Conservation (phyloP, 495 filamentous ascomycete species). For the Letharia lupina region DNA sequence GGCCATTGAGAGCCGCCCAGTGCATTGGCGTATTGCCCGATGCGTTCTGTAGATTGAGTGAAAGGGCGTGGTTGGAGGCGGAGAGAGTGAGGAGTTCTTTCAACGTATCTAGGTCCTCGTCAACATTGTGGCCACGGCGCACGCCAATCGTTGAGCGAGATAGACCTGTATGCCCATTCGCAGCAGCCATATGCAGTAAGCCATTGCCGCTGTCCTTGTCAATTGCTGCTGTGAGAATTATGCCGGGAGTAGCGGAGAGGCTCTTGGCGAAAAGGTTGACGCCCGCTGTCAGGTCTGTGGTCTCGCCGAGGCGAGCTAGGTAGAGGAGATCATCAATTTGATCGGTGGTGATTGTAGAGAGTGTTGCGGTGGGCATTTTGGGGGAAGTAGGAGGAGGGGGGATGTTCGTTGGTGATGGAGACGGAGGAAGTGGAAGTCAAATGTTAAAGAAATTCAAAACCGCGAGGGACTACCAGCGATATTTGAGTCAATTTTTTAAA, state of each 20-base stretch:
- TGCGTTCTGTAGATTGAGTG: constrained; percentile 56
- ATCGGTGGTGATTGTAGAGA: constrained; percentile 53
- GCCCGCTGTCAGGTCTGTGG: constrained; percentile 54
- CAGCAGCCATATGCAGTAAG: constrained; percentile 78
- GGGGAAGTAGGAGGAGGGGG: not conserved
- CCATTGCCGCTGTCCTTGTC: constrained; percentile 65
- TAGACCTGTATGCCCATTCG: constrained; percentile 73
- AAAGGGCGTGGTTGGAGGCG: constrained; percentile 23
- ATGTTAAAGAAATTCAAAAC: not conserved
- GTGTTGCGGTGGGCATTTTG: constrained; percentile 31
- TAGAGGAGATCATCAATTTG: constrained; percentile 85
- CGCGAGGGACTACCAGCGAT: too few species aligned
- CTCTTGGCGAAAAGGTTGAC: constrained; percentile 49
- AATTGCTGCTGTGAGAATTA: constrained; percentile 55
- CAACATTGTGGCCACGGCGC: constrained; percentile 9
- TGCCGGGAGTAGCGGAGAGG: constrained; percentile 41
- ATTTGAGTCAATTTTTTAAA: not conserved
- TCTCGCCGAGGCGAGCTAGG: constrained; percentile 66
- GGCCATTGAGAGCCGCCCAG: constrained; percentile 86
- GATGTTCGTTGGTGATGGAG: not conserved
- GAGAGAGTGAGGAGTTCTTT: constrained; percentile 41
- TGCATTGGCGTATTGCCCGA: constrained; percentile 85
- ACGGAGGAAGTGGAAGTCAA: not conserved
- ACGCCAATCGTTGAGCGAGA: not conserved
- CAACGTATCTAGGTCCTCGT: constrained; percentile 39